Base-by-base conservation (phyloP, 2,329 filamentous ascomycete genomes). In the Cercospora canescens region DNA sequence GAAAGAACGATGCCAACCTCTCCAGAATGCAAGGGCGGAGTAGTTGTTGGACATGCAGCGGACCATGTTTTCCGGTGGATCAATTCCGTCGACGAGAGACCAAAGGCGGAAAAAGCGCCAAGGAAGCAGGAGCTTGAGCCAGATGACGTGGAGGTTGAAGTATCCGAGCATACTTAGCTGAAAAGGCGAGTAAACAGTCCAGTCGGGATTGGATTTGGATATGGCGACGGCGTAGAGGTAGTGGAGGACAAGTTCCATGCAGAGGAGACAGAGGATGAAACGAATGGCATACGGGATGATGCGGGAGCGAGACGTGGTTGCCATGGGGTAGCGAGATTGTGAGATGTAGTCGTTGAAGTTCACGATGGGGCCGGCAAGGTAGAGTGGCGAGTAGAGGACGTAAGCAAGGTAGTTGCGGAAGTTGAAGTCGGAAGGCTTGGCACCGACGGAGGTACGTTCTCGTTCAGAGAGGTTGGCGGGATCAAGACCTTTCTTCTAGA, bases 61-160 rank as follows among this genome's bases (percentile, higher is more conserved):
- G 62, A 97, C 87, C 93, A 99, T 97, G 81, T 99, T 99, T 81
- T 99, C 95, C 0, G 95, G 94, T 0, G 95, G 93, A 76, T 99
- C 95, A 72, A 99, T 88, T 67, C 92, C 92, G 77, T 99, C 95
- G 16, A 94, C 77, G 4, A 99, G 86, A 0, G 92, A 86, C 95
- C 95, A 99, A n/a, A 99, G 88, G 4, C 96, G 91, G 86, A 98
- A 98, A 78, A 98, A 90, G n/a, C 95, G 91, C 94, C 94, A 99
- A 0, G 95, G 95, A 7, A 99, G 88, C 4, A 99, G 88, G 1
- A 99, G 88, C 78, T 99, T 99, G 55, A 99, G 86, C 96, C 96
- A 99, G 78, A 99, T 96, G 76, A 97, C 88, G 81, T 97, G 92
- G 12, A 99, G 88, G 79, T 97, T 97, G 84, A 98, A 96, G 82